phyloP scores from a whole-genome alignment of 2,329 filamentous ascomycete genomes.

The Colletotrichum higginsianum region DNA sequence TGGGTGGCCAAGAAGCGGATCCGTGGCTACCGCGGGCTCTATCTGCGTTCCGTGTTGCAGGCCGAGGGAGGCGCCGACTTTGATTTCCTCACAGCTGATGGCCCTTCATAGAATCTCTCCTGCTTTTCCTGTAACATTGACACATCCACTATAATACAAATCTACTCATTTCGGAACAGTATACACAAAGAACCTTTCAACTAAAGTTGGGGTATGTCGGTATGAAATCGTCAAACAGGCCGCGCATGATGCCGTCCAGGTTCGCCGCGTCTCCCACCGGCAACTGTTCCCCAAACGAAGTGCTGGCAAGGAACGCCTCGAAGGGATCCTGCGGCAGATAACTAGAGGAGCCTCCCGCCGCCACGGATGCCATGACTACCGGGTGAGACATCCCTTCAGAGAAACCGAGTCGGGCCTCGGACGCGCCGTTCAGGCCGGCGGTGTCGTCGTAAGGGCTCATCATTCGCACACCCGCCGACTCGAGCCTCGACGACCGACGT shows the following conservation, averaged over 20 bases:
- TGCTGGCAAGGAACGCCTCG: conserved; percentile 47
- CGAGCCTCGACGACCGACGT: conserved; percentile 20
- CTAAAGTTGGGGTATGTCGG: conserved; percentile 44
- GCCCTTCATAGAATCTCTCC: conserved; percentile 5
- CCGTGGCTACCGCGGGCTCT: conserved; percentile 72
- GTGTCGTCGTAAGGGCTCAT: conserved; percentile 6
- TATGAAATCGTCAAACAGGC: conserved; percentile 56
- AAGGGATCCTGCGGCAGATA: conserved; percentile 42
- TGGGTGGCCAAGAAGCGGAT: conserved; percentile 56
- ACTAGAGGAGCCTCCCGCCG: not conserved
- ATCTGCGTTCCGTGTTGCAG: conserved; percentile 72
- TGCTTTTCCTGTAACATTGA: no score
- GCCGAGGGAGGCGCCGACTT: conserved; percentile 73
- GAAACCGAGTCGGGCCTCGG: not conserved
- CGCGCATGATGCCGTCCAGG: conserved; percentile 52
- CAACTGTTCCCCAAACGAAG: conserved; percentile 49
- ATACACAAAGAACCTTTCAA: not conserved
- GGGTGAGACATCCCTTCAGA: conserved; percentile 11
- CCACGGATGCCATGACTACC: not conserved
- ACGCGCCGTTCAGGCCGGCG: not conserved
- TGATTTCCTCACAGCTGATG: conserved; percentile 68
- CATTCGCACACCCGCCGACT: not conserved
- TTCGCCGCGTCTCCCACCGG: conserved; percentile 49
- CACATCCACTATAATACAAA: not conserved
- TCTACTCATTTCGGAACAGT: not conserved